Conservation (phyloP, 1,284 basidiomycete species). For the Trichosporon coremiiforme region DNA sequence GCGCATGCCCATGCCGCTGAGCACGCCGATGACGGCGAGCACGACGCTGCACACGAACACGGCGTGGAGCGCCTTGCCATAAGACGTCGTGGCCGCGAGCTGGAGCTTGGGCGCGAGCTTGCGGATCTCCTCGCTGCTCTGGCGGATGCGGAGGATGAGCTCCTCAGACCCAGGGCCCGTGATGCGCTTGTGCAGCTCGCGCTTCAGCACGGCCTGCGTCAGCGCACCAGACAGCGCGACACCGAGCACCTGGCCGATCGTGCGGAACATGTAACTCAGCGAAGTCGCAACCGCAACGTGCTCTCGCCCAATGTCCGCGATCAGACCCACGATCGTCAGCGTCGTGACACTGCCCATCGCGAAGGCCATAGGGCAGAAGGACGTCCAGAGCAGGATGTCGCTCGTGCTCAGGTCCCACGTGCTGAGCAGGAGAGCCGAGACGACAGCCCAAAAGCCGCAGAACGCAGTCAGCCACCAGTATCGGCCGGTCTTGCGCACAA, state of each 20-base stretch:
- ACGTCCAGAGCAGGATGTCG: constrained; percentile 44
- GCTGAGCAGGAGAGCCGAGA: constrained; percentile 38
- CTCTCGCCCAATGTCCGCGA: constrained; percentile 74
- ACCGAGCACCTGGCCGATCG: constrained; percentile 85
- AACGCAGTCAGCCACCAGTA: constrained; percentile 64
- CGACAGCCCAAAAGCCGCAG: constrained; percentile 34
- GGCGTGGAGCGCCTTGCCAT: constrained; percentile 75
- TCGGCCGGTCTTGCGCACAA: constrained; percentile 77
- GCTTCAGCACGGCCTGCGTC: constrained; percentile 71
- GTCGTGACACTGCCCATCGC: constrained; percentile 45
- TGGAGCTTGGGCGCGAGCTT: constrained; percentile 65
- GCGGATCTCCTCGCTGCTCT: constrained; percentile 77
- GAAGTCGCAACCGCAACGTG: constrained; percentile 82
- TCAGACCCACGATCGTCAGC: constrained; percentile 65
- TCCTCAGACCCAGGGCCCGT: constrained; percentile 67
- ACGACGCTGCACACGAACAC: constrained; percentile 79
- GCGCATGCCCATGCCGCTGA: constrained; percentile 43
- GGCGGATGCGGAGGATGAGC: constrained; percentile 64
- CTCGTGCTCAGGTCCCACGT: constrained; percentile 59
- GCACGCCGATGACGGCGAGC: constrained; percentile 37
- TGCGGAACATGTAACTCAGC: constrained; percentile 86
- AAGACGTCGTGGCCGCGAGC: constrained; percentile 75
- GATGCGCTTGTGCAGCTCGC: constrained; percentile 70
- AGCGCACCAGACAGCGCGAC: constrained; percentile 80
- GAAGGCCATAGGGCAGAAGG: constrained; percentile 29